These are phyloP conservation scores for Blumeriella jaapii DNA, from an alignment of 2,329 filamentous ascomycete species.

Conservation along the genomic window DNA sequence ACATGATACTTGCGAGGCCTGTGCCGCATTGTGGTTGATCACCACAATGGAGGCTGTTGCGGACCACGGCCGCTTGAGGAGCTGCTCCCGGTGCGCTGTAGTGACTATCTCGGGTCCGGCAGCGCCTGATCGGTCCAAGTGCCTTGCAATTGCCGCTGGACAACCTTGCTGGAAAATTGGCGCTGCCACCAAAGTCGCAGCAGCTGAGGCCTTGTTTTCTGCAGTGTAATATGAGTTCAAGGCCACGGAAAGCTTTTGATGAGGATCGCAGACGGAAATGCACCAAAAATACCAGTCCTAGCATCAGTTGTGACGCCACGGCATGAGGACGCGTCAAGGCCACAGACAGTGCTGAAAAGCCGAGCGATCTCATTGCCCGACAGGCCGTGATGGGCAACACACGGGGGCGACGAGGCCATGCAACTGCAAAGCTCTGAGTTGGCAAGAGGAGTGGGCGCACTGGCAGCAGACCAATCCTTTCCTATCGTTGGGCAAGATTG, in stretches of 20 bases:
- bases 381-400: conserved; percentile 50
- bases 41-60: conserved; percentile 14
- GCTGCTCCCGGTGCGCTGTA: conserved; percentile 29
- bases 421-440: conserved; percentile 72
- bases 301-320: conserved; percentile 57
- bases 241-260: conserved; percentile 61
- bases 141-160: conserved; percentile 42
- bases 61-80: conserved; percentile 13
- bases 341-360: conserved; percentile 69
- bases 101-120: conserved; percentile 45
- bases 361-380: conserved; percentile 46
- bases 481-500: conserved; percentile 58
- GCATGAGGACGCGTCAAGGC: conserved; percentile 43
- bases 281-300: conserved; percentile 58
- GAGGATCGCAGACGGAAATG: conserved; percentile 63
- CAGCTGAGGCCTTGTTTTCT: conserved; percentile 40
- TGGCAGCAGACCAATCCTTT: conserved; percentile 56
- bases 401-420: conserved; percentile 66
- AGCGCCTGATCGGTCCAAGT: conserved; percentile 49
- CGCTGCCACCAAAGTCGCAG: conserved; percentile 66
- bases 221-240: conserved; percentile 61
- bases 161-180: conserved; percentile 37
- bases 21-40: conserved; percentile 16
- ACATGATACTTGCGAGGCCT: too few relatives aligned
- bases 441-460: conserved; percentile 67